Conservation (phyloP, 805 yeast species). For the Kodamaea restingae region DNA sequence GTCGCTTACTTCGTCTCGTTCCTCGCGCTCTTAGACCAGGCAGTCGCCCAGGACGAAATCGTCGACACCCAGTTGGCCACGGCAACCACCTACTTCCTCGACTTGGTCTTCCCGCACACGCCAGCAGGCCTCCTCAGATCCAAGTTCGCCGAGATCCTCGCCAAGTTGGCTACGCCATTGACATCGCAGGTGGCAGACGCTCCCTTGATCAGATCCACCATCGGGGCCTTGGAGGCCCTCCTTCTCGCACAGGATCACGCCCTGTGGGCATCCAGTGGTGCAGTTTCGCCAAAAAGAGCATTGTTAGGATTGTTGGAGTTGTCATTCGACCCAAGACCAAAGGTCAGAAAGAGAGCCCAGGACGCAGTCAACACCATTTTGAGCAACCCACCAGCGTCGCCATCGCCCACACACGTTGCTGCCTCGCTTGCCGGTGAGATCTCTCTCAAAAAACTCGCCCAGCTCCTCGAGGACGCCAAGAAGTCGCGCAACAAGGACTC, state of each 20-base stretch:
- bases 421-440: conserved; percentile 65
- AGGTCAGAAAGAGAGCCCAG: conserved; percentile 90
- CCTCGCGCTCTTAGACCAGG: conserved; percentile 74
- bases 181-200: conserved; percentile 69
- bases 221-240: conserved; percentile 80
- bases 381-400: conserved; percentile 67
- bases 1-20: conserved; percentile 85
- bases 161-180: conserved; percentile 77
- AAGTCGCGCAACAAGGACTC: conserved; percentile 43
- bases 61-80: conserved; percentile 65
- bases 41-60: conserved; percentile 46
- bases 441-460: conserved; percentile 52
- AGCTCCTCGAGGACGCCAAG: conserved; percentile 36
- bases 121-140: conserved; percentile 66
- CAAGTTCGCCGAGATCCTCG: conserved; percentile 72
- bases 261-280: conserved; percentile 62
- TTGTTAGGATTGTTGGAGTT: conserved; percentile 72
- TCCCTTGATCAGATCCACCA: conserved; percentile 73
- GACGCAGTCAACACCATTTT: conserved; percentile 75
- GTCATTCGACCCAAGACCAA: conserved; percentile 85
- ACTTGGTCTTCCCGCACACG: conserved; percentile 69
- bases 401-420: conserved; percentile 75
- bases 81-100: conserved; percentile 75
- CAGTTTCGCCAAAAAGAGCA: conserved; percentile 78
- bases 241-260: conserved; percentile 74